Conservation (phyloP, 208 protist genomes). For the Plasmodiophora brassicae region DNA sequence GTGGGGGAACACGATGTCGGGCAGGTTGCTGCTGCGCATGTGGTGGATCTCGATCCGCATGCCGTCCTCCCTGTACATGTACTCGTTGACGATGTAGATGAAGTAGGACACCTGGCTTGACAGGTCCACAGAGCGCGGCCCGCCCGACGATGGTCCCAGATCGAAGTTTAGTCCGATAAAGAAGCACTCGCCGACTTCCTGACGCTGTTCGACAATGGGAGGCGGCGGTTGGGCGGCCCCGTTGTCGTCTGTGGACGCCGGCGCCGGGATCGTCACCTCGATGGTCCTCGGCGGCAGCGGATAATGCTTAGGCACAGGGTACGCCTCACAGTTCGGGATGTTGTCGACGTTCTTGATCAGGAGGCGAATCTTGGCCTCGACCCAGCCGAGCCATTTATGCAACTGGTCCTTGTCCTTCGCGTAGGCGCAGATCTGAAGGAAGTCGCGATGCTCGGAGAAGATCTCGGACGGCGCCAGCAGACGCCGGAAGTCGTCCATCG, state of each 20-base stretch:
- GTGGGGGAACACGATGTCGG: conserved; percentile 17
- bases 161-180: not conserved
- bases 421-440: not conserved
- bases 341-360: not conserved
- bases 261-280: not conserved
- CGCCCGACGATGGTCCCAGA: not conserved
- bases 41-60: conserved; percentile 29
- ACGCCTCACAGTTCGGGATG: not conserved
- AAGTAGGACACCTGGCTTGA: not conserved
- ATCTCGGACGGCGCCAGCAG: not conserved
- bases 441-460: not conserved
- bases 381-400: conserved; percentile 18
- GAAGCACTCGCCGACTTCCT: not conserved
- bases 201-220: not conserved
- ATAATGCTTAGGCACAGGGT: conserved; percentile 12
- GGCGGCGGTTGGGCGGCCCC: not conserved
- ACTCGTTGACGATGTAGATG: not conserved
- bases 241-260: not conserved
- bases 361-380: not conserved
- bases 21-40: not conserved
- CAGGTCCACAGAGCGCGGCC: not conserved
- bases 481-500: not conserved
- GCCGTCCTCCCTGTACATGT: not conserved
- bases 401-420: not conserved
- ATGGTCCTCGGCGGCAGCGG: not conserved